These are phyloP conservation scores for Auricularia auricula-judae DNA, from an alignment of 768 basidiomycete species.

Conservation along the genomic window DNA sequence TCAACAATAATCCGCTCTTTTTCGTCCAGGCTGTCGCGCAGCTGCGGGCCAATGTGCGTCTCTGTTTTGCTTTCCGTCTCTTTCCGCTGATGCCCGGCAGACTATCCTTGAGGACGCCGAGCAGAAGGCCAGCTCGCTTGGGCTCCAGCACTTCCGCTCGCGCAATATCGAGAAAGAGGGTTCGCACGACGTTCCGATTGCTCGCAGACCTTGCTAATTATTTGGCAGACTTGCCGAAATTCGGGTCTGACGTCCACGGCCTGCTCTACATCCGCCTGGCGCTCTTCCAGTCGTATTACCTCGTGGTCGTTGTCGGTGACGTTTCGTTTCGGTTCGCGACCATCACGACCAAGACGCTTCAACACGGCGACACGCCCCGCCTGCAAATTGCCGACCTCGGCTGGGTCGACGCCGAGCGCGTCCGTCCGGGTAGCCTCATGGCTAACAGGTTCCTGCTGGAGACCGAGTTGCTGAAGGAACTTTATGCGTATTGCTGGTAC, in stretches of 20 bases:
- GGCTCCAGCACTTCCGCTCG: constrained; percentile 59
- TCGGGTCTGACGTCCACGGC: constrained; percentile 52
- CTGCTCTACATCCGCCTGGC: constrained; percentile 67
- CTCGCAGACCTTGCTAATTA: not conserved
- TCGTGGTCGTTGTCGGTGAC: constrained; percentile 74
- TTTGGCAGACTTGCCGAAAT: constrained; percentile 50
- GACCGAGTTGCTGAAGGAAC: constrained; percentile 59
- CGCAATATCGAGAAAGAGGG: constrained; percentile 62
- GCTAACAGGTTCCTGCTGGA: constrained; percentile 48
- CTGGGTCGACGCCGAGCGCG: constrained; percentile 11
- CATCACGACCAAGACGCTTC: constrained; percentile 33
- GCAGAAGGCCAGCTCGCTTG: constrained; percentile 77
- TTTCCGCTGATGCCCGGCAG: constrained; percentile 28
- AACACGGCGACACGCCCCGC: constrained; percentile 7
- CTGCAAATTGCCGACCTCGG: constrained; percentile 10
- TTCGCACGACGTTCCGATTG: constrained; percentile 16
- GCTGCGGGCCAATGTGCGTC: constrained; percentile 52
- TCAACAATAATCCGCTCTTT: constrained; percentile 60
- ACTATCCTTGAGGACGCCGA: constrained; percentile 75
- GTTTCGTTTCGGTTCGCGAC: constrained; percentile 73
- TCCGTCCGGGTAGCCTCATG: not conserved
- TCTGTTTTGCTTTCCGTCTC: not conserved
- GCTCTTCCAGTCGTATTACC: constrained; percentile 70
- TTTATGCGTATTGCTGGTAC: constrained; percentile 85
- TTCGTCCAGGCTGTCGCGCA: constrained; percentile 46